Base-by-base conservation (phyloP, 2,329 filamentous ascomycete species). In the Trichoderma guizhouense region DNA sequence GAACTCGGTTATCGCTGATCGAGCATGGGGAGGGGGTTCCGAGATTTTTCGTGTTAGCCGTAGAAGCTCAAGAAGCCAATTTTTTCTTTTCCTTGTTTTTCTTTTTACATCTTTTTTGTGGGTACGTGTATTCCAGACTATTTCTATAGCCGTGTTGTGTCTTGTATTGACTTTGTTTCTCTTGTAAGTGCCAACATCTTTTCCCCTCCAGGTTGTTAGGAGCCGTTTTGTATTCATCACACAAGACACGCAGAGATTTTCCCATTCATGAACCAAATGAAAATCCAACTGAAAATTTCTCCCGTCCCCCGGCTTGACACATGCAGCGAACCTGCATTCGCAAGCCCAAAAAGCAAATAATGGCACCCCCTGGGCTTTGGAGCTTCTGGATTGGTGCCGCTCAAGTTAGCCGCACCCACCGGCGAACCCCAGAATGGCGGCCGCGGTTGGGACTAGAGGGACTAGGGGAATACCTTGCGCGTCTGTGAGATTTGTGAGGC, bases 1-100 rank as follows among this genome's bases (percentile, higher is more conserved):
- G 66, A 69, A 39, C 55, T 69, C 66, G 66, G 66, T 47, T 69
- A 69, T 69, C 66, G 66, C 66, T 68, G 66, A 69, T 61, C 53
- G 55, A 51, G 14, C 28, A 57, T 60, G n/a, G 55, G 64, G 66
- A 43, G 28, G 66, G 53, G 55, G 28, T 24, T 32, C 64, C 64
- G 64, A 43, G 24, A 36, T 18, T 51, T 60, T 69, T 60, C 51
- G 34, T 60, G 15, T 26, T 60, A 47, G 62, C 62, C 36, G 39
- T 64, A 26, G 36, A 64, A 51, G 61, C 39, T 43, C 26, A 28
- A 14, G 26, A 39, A 36, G 58, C 34, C 36, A 43, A 30, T 30
- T 26, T 7, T 28, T 63, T 30, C 12, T 11, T n/a, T 28, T 55
- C 30, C 55, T 36, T 36, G 6, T 55, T 36, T 36, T 18, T 36